phyloP scores from a whole-genome alignment of 2,329 filamentous ascomycete genomes.

The Ascochyta viciae-villosae region DNA sequence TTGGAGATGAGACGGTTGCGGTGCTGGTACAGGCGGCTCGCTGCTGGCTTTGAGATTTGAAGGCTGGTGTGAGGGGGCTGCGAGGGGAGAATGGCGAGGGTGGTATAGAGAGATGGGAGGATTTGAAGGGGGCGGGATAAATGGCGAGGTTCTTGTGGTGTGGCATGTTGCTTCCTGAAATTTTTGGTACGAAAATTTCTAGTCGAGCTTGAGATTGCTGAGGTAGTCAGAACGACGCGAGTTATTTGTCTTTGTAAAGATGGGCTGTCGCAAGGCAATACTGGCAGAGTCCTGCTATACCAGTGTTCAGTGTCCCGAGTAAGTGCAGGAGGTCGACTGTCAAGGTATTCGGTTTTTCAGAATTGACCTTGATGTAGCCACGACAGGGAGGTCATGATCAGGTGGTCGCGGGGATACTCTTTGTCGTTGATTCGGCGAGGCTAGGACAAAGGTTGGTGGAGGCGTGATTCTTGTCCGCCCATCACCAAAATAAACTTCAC shows the following conservation, averaged over 20 bases:
- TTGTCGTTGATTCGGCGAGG: background rate
- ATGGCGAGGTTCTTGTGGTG: conserved; percentile 30
- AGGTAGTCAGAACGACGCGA: too few relatives aligned
- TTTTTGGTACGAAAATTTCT: too few relatives aligned
- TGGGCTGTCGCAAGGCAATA: too few relatives aligned
- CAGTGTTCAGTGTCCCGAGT: background rate
- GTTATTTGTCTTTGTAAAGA: too few relatives aligned
- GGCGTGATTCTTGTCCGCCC: background rate
- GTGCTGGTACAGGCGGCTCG: background rate
- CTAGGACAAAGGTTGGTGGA: background rate
- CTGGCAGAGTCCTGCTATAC: background rate
- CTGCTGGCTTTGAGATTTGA: conserved; percentile 13
- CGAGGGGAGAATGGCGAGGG: conserved; percentile 54
- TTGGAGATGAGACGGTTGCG: conserved; percentile 24
- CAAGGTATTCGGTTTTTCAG: background rate
- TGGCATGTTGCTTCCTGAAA: background rate
- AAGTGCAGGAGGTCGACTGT: background rate
- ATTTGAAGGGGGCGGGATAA: conserved; percentile 51
- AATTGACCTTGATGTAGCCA: background rate
- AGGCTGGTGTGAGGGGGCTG: conserved; percentile 28
- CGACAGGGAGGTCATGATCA: background rate
- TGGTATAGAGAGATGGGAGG: conserved; percentile 54
- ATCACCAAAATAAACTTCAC: background rate
- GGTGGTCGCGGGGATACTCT: background rate
- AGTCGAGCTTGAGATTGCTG: too few relatives aligned